These are phyloP conservation scores for Aspergillus fijiensis DNA, from an alignment of 2,329 filamentous ascomycete genomes.

Conservation along the genomic window DNA sequence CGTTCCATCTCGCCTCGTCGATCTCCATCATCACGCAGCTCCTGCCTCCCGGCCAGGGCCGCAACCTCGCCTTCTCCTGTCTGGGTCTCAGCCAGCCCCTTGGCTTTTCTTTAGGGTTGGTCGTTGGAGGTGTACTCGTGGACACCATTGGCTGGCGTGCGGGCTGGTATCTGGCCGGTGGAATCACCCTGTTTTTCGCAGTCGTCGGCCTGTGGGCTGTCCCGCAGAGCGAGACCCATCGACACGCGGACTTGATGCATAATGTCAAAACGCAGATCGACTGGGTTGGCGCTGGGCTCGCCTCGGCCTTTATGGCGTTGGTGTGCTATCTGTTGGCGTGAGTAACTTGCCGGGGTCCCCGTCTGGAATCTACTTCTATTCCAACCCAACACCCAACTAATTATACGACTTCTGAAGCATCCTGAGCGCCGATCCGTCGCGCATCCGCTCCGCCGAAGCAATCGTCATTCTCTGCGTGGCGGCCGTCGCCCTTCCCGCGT, in stretches of 20 bases:
- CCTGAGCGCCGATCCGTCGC: background rate
- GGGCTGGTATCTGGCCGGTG: constrained; percentile 47
- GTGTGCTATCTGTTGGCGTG: constrained; percentile 47
- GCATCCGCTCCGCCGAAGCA: constrained; percentile 14
- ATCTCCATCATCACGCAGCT: constrained; percentile 51
- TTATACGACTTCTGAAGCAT: background rate
- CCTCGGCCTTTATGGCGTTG: constrained; percentile 47
- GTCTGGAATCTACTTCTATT: no score
- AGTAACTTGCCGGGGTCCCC: background rate
- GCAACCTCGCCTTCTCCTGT: constrained; percentile 54
- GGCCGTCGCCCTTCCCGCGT: constrained; percentile 27
- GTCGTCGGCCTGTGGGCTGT: constrained; percentile 2
- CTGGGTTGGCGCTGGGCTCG: constrained; percentile 49
- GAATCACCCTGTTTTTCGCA: constrained; percentile 30
- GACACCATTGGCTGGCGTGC: constrained; percentile 49
- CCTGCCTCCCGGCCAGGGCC: constrained; percentile 47
- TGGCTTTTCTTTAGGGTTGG: constrained; percentile 53
- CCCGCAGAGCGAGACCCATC: constrained; percentile 31
- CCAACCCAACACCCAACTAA: background rate
- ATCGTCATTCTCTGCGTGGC: constrained; percentile 32
- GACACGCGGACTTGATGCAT: constrained; percentile 20
- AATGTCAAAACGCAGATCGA: constrained; percentile 44
- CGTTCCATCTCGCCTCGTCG: constrained; percentile 51
- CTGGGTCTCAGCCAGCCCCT: constrained; percentile 53
- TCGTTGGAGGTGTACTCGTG: constrained; percentile 37